These are phyloP conservation scores for Zygosaccharomyces pseudobailii DNA, from an alignment of 1,139 yeast genomes.

Conservation along the genomic window DNA sequence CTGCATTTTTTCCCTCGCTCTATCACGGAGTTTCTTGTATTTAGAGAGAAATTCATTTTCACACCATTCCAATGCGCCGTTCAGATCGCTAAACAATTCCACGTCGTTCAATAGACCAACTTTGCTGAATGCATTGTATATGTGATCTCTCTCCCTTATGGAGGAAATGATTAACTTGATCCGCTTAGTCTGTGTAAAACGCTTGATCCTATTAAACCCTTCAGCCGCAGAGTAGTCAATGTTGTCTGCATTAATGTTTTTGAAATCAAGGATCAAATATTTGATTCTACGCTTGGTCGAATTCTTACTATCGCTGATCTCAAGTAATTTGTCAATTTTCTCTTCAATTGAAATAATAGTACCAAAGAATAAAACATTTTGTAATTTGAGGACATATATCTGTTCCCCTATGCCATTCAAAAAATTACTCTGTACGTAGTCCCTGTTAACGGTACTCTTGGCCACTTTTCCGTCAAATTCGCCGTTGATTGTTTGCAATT, in stretches of 20 bases:
- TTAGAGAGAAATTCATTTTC: slow-evolving; percentile 81
- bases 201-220: slow-evolving; percentile 83
- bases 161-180: slow-evolving; percentile 78
- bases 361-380: slow-evolving; percentile 89
- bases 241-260: slow-evolving; percentile 60
- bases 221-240: slow-evolving; percentile 96
- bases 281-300: slow-evolving; percentile 43
- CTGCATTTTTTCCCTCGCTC: slow-evolving; percentile 20
- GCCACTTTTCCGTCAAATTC: slow-evolving; percentile 86
- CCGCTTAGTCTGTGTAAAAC: slow-evolving; percentile 63
- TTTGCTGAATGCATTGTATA: slow-evolving; percentile 59
- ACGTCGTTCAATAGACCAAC: slow-evolving; percentile 63
- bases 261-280: slow-evolving; percentile 79
- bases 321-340: slow-evolving; percentile 59
- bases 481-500: slow-evolving; percentile 75
- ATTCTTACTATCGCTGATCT: slow-evolving; percentile 45
- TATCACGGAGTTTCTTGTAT: slow-evolving; percentile 43
- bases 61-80: slow-evolving; percentile 93
- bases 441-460: slow-evolving; percentile 87
- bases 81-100: slow-evolving; percentile 50
- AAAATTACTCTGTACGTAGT: slow-evolving; percentile 84
- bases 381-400: slow-evolving; percentile 78
- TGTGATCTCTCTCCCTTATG: slow-evolving; percentile 59
- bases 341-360: slow-evolving; percentile 89
- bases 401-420: slow-evolving; percentile 84